Evolutionary conservation across 2,329 filamentous ascomycete species (phyloP).

Genomic region (Colletotrichum agaves): DNA sequence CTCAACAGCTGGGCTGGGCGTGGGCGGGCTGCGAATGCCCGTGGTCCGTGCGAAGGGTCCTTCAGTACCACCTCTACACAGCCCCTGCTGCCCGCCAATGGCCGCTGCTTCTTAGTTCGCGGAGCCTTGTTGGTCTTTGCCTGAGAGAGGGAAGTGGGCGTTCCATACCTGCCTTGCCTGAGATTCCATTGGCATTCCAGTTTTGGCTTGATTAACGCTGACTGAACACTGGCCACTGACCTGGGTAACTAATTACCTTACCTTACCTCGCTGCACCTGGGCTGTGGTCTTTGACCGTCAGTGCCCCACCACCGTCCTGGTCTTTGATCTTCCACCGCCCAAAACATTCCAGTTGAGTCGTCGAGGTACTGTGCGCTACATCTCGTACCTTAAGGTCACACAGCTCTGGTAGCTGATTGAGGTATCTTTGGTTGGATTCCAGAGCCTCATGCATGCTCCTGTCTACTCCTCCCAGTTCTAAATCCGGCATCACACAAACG

Average conservation of each 20-base stretch:
- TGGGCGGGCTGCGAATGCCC: too few relatives aligned
- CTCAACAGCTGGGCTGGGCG: slow-evolving; percentile 26
- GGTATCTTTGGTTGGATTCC: not conserved
- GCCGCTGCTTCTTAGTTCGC: slow-evolving; percentile 25
- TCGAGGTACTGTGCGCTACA: not conserved
- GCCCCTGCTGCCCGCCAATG: not conserved
- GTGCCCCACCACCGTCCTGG: slow-evolving; percentile 29
- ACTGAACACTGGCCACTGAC: slow-evolving; percentile 10
- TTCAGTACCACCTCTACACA: slow-evolving; percentile 15
- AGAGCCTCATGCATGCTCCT: slow-evolving; percentile 11
- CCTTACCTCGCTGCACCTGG: not conserved
- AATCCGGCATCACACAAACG: slow-evolving; percentile 8
- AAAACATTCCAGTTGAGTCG: slow-evolving; percentile 17
- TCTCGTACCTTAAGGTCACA: not conserved
- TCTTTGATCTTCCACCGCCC: slow-evolving; percentile 19
- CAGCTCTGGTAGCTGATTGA: not conserved
- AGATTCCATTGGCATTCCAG: not conserved
- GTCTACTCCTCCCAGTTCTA: not conserved
- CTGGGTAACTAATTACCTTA: not conserved
- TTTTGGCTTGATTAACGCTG: slow-evolving; percentile 8
- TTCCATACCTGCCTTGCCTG: not conserved
- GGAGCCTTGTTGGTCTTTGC: slow-evolving; percentile 7
- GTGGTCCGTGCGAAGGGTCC: slow-evolving; percentile 29
- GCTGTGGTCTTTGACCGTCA: slow-evolving; percentile 31
- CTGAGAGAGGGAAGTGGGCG: not conserved